phyloP scores from a whole-genome alignment of 768 basidiomycete species.

The Amanita molliuscula region DNA sequence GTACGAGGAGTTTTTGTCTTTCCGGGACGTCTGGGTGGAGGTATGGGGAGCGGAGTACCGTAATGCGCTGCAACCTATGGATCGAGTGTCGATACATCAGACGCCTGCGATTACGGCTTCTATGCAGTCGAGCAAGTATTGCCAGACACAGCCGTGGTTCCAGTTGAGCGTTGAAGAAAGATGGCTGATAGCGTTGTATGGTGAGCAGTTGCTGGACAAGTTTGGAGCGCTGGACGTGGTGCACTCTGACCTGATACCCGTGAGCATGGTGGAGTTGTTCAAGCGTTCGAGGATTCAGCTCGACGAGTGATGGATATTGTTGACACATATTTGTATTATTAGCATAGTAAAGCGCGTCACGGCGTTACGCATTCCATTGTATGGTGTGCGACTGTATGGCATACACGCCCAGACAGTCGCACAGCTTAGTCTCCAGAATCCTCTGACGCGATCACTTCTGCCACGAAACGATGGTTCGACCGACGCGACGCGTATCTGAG shows the following conservation, averaged over 20 bases:
- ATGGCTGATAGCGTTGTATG: conserved; percentile 29
- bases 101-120: not conserved
- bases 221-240: conserved; percentile 31
- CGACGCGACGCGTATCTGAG: no score
- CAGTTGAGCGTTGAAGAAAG: conserved; percentile 19
- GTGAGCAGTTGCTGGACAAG: conserved; percentile 25
- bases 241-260: conserved; percentile 27
- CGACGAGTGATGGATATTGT: conserved; percentile 16
- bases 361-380: no score
- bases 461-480: no score
- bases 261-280: conserved; percentile 31
- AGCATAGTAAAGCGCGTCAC: no score
- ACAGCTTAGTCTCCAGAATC: no score
- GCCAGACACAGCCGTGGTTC: not conserved
- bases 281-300: conserved; percentile 22
- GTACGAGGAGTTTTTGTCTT: conserved; percentile 8
- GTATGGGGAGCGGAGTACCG: conserved; percentile 9
- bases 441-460: no score
- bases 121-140: not conserved
- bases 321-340: no score
- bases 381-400: no score
- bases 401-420: no score
- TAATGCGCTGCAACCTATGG: not conserved
- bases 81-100: not conserved
- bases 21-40: conserved; percentile 10